phyloP scores from a whole-genome alignment of 2,329 filamentous ascomycete species.

The Diaporthe ilicicola region DNA sequence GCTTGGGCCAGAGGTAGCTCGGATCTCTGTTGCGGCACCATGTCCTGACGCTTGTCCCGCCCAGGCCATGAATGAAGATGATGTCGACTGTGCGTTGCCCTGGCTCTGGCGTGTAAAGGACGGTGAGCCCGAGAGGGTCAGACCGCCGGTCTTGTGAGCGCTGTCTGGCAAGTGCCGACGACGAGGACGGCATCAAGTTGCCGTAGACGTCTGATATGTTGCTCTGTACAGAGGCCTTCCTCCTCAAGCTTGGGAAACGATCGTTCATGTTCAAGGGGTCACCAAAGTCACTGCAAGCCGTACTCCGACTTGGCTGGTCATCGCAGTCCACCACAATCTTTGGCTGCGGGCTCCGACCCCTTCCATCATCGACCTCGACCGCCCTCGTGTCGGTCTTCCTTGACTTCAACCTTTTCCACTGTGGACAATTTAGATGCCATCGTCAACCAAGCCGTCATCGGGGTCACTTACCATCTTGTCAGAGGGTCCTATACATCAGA shows the following conservation, averaged over 20 bases:
- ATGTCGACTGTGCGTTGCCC: conserved; percentile 36
- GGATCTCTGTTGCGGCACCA: conserved; percentile 37
- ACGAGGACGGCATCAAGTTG: conserved; percentile 17
- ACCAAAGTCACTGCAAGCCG: conserved; percentile 5
- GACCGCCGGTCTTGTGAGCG: conserved; percentile 20
- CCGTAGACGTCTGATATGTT: conserved; percentile 22
- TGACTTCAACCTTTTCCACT: conserved; percentile 25
- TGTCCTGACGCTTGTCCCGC: conserved; percentile 36
- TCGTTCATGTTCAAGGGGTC: conserved; percentile 20
- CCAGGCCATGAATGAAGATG: conserved; percentile 41
- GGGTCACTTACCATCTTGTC: conserved; percentile 13
- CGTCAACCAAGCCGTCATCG: not conserved
- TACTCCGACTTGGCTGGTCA: not conserved
- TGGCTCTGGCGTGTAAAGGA: conserved; percentile 29
- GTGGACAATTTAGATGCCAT: not conserved
- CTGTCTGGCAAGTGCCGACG: not conserved
- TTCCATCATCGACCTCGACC: not conserved
- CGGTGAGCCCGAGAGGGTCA: conserved; percentile 34
- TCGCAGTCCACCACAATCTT: conserved; percentile 12
- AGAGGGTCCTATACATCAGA: not conserved
- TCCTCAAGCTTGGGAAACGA: conserved; percentile 12
- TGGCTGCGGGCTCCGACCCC: conserved; percentile 8
- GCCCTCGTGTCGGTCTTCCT: conserved; percentile 14
- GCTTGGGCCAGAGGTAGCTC: conserved; percentile 35
- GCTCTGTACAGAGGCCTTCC: conserved; percentile 16